Conservation (phyloP, 805 yeast genomes). For the Ogataea salicorniae region DNA sequence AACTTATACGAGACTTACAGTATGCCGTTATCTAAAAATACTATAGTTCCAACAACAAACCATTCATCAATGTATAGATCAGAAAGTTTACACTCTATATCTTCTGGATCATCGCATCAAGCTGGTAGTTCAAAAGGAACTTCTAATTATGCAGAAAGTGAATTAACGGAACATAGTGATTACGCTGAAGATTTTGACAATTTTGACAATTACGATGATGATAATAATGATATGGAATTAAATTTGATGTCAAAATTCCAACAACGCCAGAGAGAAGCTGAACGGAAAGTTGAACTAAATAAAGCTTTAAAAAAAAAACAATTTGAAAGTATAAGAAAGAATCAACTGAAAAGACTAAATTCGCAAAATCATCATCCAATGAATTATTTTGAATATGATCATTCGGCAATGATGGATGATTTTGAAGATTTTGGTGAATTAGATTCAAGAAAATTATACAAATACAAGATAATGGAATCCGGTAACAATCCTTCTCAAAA, state of each 20-base stretch:
- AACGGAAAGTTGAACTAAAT: conserved; percentile 11
- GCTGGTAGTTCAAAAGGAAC: conserved; percentile 9
- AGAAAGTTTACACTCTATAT: conserved; percentile 21
- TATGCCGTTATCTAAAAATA: conserved; percentile 14
- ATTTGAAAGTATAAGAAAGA: conserved; percentile 5
- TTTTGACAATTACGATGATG: conserved; percentile 9
- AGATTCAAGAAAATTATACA: conserved; percentile 18
- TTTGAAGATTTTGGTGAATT: conserved; percentile 23
- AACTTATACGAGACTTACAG: background rate
- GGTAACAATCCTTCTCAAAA: conserved; percentile 2
- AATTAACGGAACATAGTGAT: conserved; percentile 28
- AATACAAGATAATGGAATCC: conserved; percentile 13
- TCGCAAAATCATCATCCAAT: background rate
- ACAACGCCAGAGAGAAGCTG: conserved; percentile 16
- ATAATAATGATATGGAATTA: conserved; percentile 2
- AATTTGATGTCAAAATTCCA: conserved; percentile 8
- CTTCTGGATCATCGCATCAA: conserved; percentile 21
- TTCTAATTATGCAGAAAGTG: conserved; percentile 23
- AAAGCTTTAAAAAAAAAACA: conserved; percentile 7
- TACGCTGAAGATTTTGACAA: conserved; percentile 27
- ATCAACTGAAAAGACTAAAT: conserved; percentile 1
- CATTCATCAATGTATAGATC: conserved; percentile 7
- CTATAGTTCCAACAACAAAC: conserved; percentile 7
- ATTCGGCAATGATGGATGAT: conserved; percentile 22
- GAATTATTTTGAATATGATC: conserved; percentile 19